Evolutionary conservation across 2,329 filamentous ascomycete species (phyloP).

Genomic region (Trichoderma sp.): DNA sequence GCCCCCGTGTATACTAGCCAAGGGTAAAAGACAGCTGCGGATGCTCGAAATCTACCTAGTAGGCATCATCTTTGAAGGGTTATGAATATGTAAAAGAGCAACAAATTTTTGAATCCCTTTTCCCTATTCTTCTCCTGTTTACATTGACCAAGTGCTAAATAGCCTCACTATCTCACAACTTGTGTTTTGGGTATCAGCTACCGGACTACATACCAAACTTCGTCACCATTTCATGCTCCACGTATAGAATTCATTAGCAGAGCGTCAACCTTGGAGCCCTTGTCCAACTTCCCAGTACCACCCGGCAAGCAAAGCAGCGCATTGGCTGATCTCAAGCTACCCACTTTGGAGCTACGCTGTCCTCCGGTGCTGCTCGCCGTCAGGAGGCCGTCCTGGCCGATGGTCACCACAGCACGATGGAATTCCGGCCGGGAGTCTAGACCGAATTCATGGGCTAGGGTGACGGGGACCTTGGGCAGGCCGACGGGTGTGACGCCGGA

Average conservation of each 20-base stretch:
- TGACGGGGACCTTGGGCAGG: conserved; percentile 70
- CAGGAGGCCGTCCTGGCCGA: conserved; percentile 66
- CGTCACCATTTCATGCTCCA: conserved; percentile 8
- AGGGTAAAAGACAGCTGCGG: conserved; percentile 31
- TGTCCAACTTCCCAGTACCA: conserved; percentile 62
- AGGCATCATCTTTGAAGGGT: background rate
- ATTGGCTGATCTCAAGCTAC: conserved; percentile 87
- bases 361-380: conserved; percentile 81
- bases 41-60: background rate
- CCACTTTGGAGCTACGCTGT: conserved; percentile 86
- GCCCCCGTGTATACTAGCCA: conserved; percentile 39
- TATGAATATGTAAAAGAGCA: background rate
- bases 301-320: conserved; percentile 75
- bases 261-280: conserved; percentile 73
- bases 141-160: background rate
- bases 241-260: conserved; percentile 68
- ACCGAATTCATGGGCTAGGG: conserved; percentile 69
- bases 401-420: conserved; percentile 76
- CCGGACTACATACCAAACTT: background rate
- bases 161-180: background rate
- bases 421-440: conserved; percentile 86
- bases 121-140: background rate
- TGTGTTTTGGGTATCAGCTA: background rate
- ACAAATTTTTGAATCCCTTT: background rate
- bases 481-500: conserved; percentile 69